Percentiles rank a stretch among this genome's conserved stretches.
Evolutionary conservation across 768 basidiomycete species (phyloP).

Genomic region (Trametes coccinea): DNA sequence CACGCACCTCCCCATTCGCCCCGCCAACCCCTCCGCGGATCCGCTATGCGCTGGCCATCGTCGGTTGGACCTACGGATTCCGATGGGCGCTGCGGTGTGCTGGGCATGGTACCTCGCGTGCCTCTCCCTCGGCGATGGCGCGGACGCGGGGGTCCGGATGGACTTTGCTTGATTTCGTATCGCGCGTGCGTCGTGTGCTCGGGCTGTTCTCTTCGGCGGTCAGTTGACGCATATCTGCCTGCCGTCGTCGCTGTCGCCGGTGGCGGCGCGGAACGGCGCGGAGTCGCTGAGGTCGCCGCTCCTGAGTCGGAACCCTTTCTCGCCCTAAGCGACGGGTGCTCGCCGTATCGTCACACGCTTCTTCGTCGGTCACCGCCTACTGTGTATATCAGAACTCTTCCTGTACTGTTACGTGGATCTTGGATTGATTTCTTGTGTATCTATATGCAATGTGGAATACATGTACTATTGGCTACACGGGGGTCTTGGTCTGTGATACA

Average conservation of each 20-base stretch:
- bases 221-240: not conserved
- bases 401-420: not conserved
- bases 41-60: not conserved
- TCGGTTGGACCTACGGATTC: conserved; percentile 5
- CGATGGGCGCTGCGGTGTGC: conserved; percentile 4
- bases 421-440: not conserved
- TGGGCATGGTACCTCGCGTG: not conserved
- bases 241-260: not conserved
- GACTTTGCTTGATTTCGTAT: not conserved
- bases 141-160: conserved; percentile 3
- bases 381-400: not conserved
- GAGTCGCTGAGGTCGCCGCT: not conserved
- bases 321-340: too few relatives aligned
- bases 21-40: not conserved
- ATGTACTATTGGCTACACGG: not conserved
- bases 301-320: not conserved
- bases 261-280: not conserved
- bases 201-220: too few relatives aligned
- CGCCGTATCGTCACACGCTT: too few relatives aligned
- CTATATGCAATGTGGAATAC: not conserved
- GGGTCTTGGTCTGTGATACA: too few relatives aligned
- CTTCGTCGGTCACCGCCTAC: too few relatives aligned
- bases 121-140: conserved; percentile 4
- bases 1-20: too few relatives aligned
- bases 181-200: not conserved